A percentile compares a stretch with the other conserved stretches of the same genome.
Conservation (phyloP, 805 yeast species). For the Komagataella pastoris region DNA sequence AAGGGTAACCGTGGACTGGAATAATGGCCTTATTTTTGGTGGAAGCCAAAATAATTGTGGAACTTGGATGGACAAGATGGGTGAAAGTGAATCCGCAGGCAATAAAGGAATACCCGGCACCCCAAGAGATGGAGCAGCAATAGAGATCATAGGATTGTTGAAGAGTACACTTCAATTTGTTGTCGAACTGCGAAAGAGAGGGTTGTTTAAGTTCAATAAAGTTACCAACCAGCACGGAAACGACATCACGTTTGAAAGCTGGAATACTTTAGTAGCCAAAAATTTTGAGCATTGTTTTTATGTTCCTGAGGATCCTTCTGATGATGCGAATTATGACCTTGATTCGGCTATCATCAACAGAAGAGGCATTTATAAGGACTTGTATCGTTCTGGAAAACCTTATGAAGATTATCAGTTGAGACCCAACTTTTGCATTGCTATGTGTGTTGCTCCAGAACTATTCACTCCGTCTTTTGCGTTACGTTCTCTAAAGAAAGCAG, state of each 20-base stretch:
- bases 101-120: slow-evolving; percentile 94
- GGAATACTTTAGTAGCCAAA: slow-evolving; percentile 59
- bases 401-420: slow-evolving; percentile 91
- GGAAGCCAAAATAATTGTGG: slow-evolving; percentile 93
- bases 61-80: slow-evolving; percentile 99
- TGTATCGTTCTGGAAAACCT: slow-evolving; percentile 68
- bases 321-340: slow-evolving; percentile 49
- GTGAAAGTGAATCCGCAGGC: slow-evolving; percentile 76
- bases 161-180: slow-evolving; percentile 81
- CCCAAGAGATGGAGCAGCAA: slow-evolving; percentile 94
- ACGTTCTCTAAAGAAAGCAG: slow-evolving; percentile 60
- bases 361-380: slow-evolving; percentile 89
- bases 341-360: slow-evolving; percentile 62
- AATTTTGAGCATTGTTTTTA: slow-evolving; percentile 75
- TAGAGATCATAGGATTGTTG: slow-evolving; percentile 81
- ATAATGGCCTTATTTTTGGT: slow-evolving; percentile 77
- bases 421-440: slow-evolving; percentile 86
- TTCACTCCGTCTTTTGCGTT: slow-evolving; percentile 51
- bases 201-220: slow-evolving; percentile 39
- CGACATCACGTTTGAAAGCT: slow-evolving; percentile 40
- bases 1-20: slow-evolving; percentile 72
- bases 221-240: slow-evolving; percentile 52
- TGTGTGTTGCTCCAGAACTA: slow-evolving; percentile 90
- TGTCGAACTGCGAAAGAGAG: slow-evolving; percentile 36
- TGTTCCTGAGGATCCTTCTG: slow-evolving; percentile 50